Evolutionary conservation across 352 stramenopile genomes (phyloP), one percentile per base, ranked within the genome.

Genomic region (Elongisporangium prolatum): DNA sequence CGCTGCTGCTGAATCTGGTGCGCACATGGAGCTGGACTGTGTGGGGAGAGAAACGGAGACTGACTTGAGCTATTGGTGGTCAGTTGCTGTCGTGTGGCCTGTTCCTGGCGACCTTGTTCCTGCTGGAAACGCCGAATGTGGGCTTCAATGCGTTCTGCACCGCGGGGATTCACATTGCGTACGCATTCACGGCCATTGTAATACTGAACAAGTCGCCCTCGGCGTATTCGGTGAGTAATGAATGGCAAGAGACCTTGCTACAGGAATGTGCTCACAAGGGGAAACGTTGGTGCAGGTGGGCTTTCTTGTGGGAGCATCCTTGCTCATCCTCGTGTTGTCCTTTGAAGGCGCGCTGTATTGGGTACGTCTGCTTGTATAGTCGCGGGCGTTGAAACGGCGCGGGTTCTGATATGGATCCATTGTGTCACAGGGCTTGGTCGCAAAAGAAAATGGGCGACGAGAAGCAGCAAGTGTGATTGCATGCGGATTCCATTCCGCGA

Each of bases 131-230:
- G 28, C 81, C 84, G 16, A 86, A 71, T 51, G 61, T 91, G 38
- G 80, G 80, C 65, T 86, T 93, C 56, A 57, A 88, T 37, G 81
- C 77, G 3, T 76, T 87, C 62, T 56, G 84, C 52, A 91, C 84
- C 14, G 69, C 84, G 5, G 64, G 60, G 5, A 54, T 88, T 24
- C 68, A 88, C 59, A 61, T 93, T 18, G 65, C 84, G 11, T 93
- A 88, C 56, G 80, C 81, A n/a, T 84, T 93, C 65, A 74, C 80
- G 18, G 71, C 81, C 48, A 81, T 93, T 59, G 74, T 88, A 50
- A 77, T 89, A 49, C 67, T 93, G 44, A 91, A 91, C 71, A 91
- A 91, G 54, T 76, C 81, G 52, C 84, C 84, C 1, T 93, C 84
- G 1, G 84, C 81, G 24, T 93, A 88, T 63, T 89, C 76, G 55